Evolutionary conservation across 129 eudicot genomes (phyloP).

Genomic region (Oenanthe sinensis): DNA sequence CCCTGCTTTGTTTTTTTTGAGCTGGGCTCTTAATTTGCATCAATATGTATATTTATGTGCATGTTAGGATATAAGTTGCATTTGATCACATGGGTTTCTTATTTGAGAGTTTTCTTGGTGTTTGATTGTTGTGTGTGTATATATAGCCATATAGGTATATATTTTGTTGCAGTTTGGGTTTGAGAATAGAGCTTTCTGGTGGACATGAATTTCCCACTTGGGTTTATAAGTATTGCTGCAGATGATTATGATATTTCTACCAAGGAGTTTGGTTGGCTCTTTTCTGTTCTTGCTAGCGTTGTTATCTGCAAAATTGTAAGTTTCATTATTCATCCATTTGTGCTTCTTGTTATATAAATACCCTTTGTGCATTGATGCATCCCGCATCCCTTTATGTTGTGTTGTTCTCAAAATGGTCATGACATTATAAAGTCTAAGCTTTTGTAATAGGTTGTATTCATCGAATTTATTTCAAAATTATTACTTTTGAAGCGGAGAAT

Average conservation of each 20-base stretch:
- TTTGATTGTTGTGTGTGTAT: background rate
- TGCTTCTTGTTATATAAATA: background rate
- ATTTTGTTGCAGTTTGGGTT: slow-evolving; percentile 18
- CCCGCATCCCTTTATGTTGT: background rate
- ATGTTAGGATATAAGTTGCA: background rate
- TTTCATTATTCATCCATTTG: background rate
- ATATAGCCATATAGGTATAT: background rate
- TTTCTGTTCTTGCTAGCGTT: slow-evolving; percentile 48
- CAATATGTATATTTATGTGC: background rate
- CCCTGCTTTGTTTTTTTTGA: background rate
- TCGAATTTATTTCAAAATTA: background rate
- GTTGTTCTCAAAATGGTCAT: background rate
- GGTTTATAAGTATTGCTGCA: slow-evolving; percentile 21
- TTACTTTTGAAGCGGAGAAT: background rate
- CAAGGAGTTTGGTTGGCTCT: slow-evolving; percentile 39
- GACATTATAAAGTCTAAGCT: background rate
- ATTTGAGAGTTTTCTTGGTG: background rate
- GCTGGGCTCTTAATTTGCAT: background rate
- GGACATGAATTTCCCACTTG: slow-evolving; percentile 13
- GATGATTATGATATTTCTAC: slow-evolving; percentile 20
- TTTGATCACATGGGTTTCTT: background rate
- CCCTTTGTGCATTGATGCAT: background rate
- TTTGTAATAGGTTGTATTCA: background rate
- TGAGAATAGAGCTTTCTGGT: slow-evolving; percentile 19
- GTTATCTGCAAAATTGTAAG: slow-evolving; percentile 69